These are phyloP conservation scores for Podosphaera aphanis DNA, from an alignment of 2,329 filamentous ascomycete species.

Conservation along the genomic window DNA sequence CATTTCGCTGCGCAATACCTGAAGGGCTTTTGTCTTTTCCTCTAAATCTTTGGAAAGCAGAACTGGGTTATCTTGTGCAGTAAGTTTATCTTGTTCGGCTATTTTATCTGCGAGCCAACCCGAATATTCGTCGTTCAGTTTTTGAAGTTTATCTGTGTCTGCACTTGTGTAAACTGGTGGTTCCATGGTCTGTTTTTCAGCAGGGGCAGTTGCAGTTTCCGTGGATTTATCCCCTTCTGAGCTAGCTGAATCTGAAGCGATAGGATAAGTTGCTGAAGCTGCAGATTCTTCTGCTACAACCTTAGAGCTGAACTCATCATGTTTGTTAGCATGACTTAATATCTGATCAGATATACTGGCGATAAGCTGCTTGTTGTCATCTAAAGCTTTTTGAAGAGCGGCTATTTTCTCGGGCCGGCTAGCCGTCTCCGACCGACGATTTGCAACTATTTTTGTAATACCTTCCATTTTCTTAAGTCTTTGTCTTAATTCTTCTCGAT, in stretches of 20 bases:
- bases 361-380: conserved; percentile 47
- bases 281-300: conserved; percentile 18
- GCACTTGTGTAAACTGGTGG: conserved; percentile 47
- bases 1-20: conserved; percentile 45
- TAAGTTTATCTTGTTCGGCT: conserved; percentile 45
- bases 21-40: conserved; percentile 44
- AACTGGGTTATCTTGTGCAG: conserved; percentile 47
- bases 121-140: conserved; percentile 34
- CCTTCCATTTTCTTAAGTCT: conserved; percentile 57
- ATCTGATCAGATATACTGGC: conserved; percentile 48
- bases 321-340: conserved; percentile 40
- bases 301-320: conserved; percentile 27
- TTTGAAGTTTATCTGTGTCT: conserved; percentile 44
- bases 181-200: conserved; percentile 26
- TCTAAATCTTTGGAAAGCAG: conserved; percentile 50
- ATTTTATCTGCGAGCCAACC: conserved; percentile 58
- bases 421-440: conserved; percentile 46
- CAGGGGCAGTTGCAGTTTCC: conserved; percentile 13
- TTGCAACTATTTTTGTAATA: conserved; percentile 55
- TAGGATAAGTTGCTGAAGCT: conserved; percentile 20
- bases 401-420: conserved; percentile 49
- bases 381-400: conserved; percentile 43
- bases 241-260: conserved; percentile 35
- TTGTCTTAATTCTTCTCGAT: conserved; percentile 48
- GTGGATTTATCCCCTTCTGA: conserved; percentile 38